Conservation (phyloP, 1,284 basidiomycete species). For the Exobasidium cylindrosporum region DNA sequence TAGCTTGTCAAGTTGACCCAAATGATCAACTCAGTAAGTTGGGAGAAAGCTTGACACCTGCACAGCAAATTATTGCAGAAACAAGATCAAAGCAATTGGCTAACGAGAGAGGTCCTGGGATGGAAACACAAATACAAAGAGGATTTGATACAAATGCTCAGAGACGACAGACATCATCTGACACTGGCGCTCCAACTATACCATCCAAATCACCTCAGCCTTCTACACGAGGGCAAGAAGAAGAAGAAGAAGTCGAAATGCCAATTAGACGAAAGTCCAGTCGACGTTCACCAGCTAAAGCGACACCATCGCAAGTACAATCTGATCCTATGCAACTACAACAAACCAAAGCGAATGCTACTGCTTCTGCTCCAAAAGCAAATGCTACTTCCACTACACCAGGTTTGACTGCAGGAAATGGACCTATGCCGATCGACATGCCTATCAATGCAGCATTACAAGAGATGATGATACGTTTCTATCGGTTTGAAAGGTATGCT, state of each 20-base stretch:
- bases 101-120: not conserved
- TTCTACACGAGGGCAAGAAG: not conserved
- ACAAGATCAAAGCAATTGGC: constrained; percentile 36
- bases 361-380: not conserved
- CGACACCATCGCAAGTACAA: not conserved
- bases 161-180: not conserved
- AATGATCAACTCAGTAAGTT: constrained; percentile 15
- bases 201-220: constrained; percentile 13
- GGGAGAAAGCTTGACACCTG: constrained; percentile 34
- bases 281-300: not conserved
- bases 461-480: constrained; percentile 53
- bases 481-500: constrained; percentile 53
- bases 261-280: constrained; percentile 4
- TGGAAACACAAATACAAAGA: constrained; percentile 2
- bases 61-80: constrained; percentile 45
- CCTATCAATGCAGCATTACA: constrained; percentile 42
- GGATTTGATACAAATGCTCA: constrained; percentile 4
- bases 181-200: not conserved
- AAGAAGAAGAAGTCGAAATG: constrained; percentile 3
- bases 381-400: not conserved
- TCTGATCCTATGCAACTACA: not conserved
- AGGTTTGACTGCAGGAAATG: constrained; percentile 31
- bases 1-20: constrained; percentile 14
- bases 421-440: constrained; percentile 38
- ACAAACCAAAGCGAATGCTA: too few relatives aligned